Percentiles rank a stretch among this genome's conserved stretches.
Evolutionary conservation across 2,329 filamentous ascomycete species (phyloP).

Genomic region (Fusarium sp.): DNA sequence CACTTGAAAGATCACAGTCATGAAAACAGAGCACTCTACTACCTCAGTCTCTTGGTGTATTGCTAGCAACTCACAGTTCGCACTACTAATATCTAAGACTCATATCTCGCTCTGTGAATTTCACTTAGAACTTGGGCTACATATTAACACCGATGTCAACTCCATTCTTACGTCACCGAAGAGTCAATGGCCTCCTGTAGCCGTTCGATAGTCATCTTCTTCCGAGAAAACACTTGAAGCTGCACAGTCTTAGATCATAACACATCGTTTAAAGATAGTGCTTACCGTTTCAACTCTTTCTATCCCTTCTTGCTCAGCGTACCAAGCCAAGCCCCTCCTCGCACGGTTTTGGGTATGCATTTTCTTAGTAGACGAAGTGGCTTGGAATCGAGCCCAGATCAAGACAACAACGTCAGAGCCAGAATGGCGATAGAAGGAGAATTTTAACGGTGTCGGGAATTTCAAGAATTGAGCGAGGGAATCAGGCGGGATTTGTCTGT

Average conservation of each 20-base stretch:
- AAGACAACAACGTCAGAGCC: constrained; percentile 10
- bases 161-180: not conserved
- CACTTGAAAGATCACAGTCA: too few relatives aligned
- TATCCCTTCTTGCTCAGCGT: constrained; percentile 4
- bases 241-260: not conserved
- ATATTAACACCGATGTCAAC: too few relatives aligned
- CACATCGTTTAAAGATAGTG: accelerated
- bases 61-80: too few relatives aligned
- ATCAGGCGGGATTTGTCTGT: constrained; percentile 3
- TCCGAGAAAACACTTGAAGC: not conserved
- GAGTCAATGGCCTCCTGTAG: not conserved
- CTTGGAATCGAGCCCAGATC: constrained; percentile 25
- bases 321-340: constrained; percentile 12
- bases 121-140: too few relatives aligned
- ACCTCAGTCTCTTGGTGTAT: too few relatives aligned
- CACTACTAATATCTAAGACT: too few relatives aligned
- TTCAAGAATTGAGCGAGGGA: not conserved
- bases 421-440: constrained; percentile 19
- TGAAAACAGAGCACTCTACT: too few relatives aligned
- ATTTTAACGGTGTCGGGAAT: not conserved
- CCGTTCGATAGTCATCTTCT: not conserved
- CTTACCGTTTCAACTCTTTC: constrained; percentile 9
- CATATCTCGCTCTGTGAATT: too few relatives aligned
- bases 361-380: constrained; percentile 8
- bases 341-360: constrained; percentile 9